Conservation (phyloP, 257 asterid genomes). For the Leonotis leonurus region DNA sequence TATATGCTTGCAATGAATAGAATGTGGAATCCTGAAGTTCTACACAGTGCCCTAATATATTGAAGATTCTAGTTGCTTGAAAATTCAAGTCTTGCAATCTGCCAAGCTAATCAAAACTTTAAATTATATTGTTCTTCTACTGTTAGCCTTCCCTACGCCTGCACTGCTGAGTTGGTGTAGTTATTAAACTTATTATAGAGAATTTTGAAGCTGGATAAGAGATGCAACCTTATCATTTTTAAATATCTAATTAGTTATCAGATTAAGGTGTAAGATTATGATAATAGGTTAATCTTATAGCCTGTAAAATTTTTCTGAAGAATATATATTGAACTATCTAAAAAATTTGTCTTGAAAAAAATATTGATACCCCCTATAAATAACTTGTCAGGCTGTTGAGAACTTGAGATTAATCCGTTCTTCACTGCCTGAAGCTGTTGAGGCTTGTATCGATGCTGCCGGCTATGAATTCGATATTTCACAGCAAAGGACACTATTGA, state of each 20-base stretch:
- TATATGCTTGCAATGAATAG: neutral
- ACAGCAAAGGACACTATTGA: constrained; percentile 63
- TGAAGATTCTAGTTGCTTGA: neutral
- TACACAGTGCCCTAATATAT: neutral
- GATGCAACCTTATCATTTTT: no score
- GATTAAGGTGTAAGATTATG: no score
- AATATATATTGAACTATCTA: no score
- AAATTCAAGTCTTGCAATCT: neutral
- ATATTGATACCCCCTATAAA: no score
- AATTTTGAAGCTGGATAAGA: no score
- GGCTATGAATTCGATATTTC: constrained; percentile 83
- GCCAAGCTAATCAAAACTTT: neutral
- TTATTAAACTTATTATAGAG: no score
- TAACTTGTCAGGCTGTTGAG: constrained; percentile 99
- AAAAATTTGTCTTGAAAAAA: no score
- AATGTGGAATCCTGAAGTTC: neutral
- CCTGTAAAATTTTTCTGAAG: no score
- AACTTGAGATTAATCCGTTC: constrained; percentile 86
- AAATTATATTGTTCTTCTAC: neutral
- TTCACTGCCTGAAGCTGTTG: constrained; percentile 87
- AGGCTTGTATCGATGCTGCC: constrained; percentile 92
- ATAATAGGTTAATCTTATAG: no score
- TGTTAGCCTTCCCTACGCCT: neutral
- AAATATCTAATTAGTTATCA: no score
- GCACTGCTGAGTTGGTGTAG: neutral